These are phyloP conservation scores for Raphidocelis subcapitata DNA, from an alignment of 139 green algal species.

Conservation along the genomic window DNA sequence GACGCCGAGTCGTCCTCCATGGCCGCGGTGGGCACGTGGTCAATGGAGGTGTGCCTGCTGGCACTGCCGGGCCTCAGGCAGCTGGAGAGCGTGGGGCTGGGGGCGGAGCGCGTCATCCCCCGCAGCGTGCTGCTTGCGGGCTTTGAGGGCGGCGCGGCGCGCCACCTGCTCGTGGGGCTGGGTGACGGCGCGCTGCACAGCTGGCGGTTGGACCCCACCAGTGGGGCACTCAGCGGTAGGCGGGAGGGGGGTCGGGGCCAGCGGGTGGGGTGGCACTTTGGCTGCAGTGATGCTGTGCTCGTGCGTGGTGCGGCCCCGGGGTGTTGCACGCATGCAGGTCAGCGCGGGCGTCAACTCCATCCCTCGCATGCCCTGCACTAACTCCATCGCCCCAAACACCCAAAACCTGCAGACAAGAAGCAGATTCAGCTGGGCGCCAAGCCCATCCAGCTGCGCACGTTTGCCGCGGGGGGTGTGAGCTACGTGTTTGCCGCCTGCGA, in stretches of 20 bases:
- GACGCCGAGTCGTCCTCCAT: conserved; percentile 2
- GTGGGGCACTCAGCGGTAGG: too few species aligned
- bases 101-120: conserved; percentile 44
- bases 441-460: conserved; percentile 83
- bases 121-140: conserved; percentile 74
- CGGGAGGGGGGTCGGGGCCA: too few species aligned
- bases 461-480: conserved; percentile 36
- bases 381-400: too few species aligned
- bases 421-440: conserved; percentile 88
- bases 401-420: conserved; percentile 83
- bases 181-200: conserved; percentile 75
- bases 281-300: too few species aligned
- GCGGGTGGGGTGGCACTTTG: too few species aligned
- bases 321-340: too few species aligned
- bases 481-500: conserved; percentile 92
- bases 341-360: too few species aligned
- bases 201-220: conserved; percentile 48
- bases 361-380: too few species aligned
- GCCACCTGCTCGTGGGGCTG: conserved; percentile 81
- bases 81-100: conserved; percentile 2
- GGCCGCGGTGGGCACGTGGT: conserved; percentile 50
- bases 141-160: conserved; percentile 68
- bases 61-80: conserved; percentile 12
- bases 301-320: too few species aligned
- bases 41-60: conserved; percentile 41